These are phyloP conservation scores for Aureobasidium lini DNA, from an alignment of 2,329 filamentous ascomycete species.

Conservation along the genomic window DNA sequence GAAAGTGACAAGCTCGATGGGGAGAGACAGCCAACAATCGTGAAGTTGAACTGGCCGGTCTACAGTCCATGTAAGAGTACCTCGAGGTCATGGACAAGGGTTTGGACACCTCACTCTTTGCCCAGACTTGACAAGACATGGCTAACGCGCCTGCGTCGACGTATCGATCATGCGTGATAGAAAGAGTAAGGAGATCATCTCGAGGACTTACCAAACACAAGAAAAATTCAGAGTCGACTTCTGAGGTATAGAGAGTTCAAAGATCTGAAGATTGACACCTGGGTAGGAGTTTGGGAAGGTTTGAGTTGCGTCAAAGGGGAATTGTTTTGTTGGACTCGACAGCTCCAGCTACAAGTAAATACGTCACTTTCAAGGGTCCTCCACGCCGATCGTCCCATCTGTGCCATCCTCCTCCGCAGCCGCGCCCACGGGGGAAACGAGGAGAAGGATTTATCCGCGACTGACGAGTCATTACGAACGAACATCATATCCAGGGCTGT, in stretches of 20 bases:
- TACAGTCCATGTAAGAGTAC: neutral
- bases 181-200: neutral
- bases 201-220: neutral
- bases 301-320: neutral
- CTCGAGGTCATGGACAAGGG: too few relatives aligned
- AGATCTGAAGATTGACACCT: neutral
- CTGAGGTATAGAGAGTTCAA: neutral
- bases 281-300: neutral
- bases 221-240: neutral
- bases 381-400: neutral
- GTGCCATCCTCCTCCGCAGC: too few relatives aligned
- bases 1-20: neutral
- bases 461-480: neutral
- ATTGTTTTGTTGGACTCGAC: conserved; percentile 5
- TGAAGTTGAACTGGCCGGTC: too few relatives aligned
- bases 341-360: neutral
- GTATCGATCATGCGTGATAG: neutral
- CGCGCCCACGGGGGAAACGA: neutral
- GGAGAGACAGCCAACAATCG: neutral
- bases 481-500: neutral
- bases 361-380: neutral
- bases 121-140: neutral
- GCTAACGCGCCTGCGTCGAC: neutral
- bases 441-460: neutral
- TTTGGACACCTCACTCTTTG: neutral